Percentiles rank a stretch among this genome's conserved stretches.
Evolutionary conservation across 2,329 filamentous ascomycete genomes (phyloP).

Genomic region (Scytalidium lignicola): DNA sequence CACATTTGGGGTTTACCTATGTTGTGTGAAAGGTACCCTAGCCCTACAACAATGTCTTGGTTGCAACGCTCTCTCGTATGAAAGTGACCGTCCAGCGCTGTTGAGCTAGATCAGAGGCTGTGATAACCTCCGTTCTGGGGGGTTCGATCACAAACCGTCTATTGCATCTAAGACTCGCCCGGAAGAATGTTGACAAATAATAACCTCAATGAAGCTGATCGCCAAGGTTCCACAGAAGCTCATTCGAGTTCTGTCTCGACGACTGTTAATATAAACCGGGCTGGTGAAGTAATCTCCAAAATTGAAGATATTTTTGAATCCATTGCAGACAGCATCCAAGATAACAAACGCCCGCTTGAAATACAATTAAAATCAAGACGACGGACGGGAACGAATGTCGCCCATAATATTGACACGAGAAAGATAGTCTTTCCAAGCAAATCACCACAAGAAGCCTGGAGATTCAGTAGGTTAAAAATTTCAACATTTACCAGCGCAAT

Average conservation of each 20-base stretch:
- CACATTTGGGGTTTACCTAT: too few species aligned
- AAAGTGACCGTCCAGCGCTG: too few species aligned
- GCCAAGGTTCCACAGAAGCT: too few species aligned
- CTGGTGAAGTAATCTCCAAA: slow-evolving; percentile 37
- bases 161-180: too few species aligned
- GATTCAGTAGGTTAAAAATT: slow-evolving; percentile 41
- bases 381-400: slow-evolving; percentile 5
- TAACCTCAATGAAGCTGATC: too few species aligned
- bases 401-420: slow-evolving; percentile 4
- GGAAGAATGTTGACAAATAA: too few species aligned
- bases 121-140: too few species aligned
- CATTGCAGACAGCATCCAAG: slow-evolving; percentile 43
- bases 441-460: slow-evolving; percentile 41
- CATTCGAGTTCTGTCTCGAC: not conserved
- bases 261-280: slow-evolving; percentile 10
- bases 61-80: too few species aligned
- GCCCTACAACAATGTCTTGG: too few species aligned
- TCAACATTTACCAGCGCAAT: slow-evolving; percentile 7
- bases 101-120: too few species aligned
- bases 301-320: slow-evolving; percentile 52
- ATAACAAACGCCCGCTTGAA: slow-evolving; percentile 37
- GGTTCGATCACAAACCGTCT: too few species aligned
- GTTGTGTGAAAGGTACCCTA: too few species aligned
- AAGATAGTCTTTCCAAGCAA: slow-evolving; percentile 42
- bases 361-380: slow-evolving; percentile 41